phyloP scores from a whole-genome alignment of 768 basidiomycete species.

The Trametes cubensis region DNA sequence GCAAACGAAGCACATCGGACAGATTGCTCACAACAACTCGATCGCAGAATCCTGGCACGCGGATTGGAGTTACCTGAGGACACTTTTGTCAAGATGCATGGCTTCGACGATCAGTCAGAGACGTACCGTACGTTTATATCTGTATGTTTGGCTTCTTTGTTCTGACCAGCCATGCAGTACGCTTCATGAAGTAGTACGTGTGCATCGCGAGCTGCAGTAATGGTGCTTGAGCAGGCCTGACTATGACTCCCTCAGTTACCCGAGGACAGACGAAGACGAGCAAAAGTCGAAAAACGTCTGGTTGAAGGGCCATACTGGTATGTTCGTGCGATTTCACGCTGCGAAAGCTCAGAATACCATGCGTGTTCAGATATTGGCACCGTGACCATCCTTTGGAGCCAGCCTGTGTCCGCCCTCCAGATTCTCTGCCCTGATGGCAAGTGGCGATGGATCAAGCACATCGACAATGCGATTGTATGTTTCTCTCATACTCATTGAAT shows the following conservation, averaged over 20 bases:
- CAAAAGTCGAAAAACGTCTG: slow-evolving; percentile 36
- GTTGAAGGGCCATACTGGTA: slow-evolving; percentile 43
- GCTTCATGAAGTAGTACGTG: slow-evolving; percentile 30
- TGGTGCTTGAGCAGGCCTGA: not conserved
- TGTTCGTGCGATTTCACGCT: no score
- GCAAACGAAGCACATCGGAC: not conserved
- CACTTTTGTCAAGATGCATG: slow-evolving; percentile 44
- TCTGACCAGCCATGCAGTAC: not conserved
- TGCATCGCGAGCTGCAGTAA: no score
- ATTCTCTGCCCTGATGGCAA: slow-evolving; percentile 37
- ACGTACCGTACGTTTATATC: slow-evolving; percentile 34
- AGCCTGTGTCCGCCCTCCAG: slow-evolving; percentile 40
- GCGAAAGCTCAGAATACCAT: not conserved
- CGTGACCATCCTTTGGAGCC: slow-evolving; percentile 41
- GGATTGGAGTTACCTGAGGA: slow-evolving; percentile 52
- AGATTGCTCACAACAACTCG: not conserved
- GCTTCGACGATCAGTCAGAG: slow-evolving; percentile 40
- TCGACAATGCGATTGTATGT: slow-evolving; percentile 37
- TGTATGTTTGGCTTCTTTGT: not conserved
- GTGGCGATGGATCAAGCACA: slow-evolving; percentile 40
- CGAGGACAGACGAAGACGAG: slow-evolving; percentile 38
- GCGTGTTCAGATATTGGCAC: slow-evolving; percentile 19
- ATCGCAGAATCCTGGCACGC: slow-evolving; percentile 42
- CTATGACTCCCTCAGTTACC: slow-evolving; percentile 28
- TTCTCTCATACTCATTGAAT: not conserved